Evolutionary conservation across 192 early-diverging fungal genomes (phyloP).

Genomic region (Pilaira anomala): DNA sequence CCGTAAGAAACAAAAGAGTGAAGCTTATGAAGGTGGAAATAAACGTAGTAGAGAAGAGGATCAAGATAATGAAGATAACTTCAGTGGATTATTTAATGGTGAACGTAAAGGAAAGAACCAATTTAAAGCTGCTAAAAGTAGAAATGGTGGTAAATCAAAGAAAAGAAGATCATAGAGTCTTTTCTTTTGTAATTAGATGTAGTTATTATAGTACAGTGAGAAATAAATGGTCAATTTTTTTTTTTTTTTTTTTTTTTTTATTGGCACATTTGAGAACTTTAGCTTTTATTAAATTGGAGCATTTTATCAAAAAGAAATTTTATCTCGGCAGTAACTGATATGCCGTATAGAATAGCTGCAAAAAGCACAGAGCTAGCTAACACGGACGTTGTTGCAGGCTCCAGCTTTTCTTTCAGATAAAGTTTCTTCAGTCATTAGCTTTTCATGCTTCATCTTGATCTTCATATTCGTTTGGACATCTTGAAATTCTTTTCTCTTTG

Average conservation of each 20-base stretch:
- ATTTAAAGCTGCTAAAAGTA: background rate
- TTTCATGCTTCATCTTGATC: constrained; percentile 9
- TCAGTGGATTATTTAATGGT: background rate
- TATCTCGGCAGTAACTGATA: background rate
- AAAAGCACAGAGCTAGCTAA: constrained; percentile 5
- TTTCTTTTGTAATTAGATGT: background rate
- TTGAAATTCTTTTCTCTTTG: constrained; percentile 11
- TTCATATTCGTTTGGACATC: constrained; percentile 19
- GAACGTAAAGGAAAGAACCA: background rate
- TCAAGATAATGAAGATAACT: background rate
- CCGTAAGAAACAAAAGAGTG: constrained; percentile 40
- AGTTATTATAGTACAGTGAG: no score
- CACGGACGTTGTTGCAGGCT: background rate
- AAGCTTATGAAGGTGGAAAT: constrained; percentile 33
- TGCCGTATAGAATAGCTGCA: background rate
- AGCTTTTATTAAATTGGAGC: no score
- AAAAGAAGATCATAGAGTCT: constrained; percentile 4
- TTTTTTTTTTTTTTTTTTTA: no score
- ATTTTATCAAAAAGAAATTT: no score
- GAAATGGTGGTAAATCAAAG: background rate
- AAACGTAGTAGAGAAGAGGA: constrained; percentile 11
- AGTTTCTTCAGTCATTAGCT: constrained; percentile 9
- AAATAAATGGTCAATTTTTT: no score
- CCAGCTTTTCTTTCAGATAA: background rate
- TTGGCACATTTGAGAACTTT: no score